Conservation (phyloP, 225 moss, liverwort and hornwort genomes). For the Marchantia paleacea region DNA sequence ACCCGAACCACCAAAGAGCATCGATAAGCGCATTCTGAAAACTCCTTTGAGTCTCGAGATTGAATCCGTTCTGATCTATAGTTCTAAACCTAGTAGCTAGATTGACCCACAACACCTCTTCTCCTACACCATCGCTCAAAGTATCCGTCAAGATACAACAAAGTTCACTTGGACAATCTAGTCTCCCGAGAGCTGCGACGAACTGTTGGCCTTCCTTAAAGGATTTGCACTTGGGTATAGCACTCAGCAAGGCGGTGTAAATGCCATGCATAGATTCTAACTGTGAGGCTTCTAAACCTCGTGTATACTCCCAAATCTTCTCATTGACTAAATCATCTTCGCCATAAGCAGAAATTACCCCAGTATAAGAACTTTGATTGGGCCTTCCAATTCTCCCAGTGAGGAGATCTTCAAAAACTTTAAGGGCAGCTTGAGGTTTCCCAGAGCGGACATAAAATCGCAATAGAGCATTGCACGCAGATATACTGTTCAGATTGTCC, state of each 20-base stretch:
- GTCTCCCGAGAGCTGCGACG: conserved; percentile 42
- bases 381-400: conserved; percentile 49
- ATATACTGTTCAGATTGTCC: conserved; percentile 50
- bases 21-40: conserved; percentile 81
- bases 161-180: conserved; percentile 64
- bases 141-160: conserved; percentile 50
- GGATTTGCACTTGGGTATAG: conserved; percentile 69
- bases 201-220: conserved; percentile 49
- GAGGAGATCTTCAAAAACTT: conserved; percentile 49
- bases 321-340: conserved; percentile 52
- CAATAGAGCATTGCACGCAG: conserved; percentile 72
- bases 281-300: conserved; percentile 49
- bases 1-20: conserved; percentile 84
- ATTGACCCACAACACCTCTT: conserved; percentile 46
- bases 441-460: conserved; percentile 68
- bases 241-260: conserved; percentile 58
- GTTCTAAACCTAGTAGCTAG: conserved; percentile 39
- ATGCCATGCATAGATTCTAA: conserved; percentile 58
- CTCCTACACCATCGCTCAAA: conserved; percentile 24
- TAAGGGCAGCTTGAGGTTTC: conserved; percentile 52
- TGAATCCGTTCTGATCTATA: conserved; percentile 76
- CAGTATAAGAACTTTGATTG: conserved; percentile 70
- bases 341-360: conserved; percentile 66
- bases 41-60: conserved; percentile 71
- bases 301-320: conserved; percentile 51